Conservation (phyloP, 371 early-diverging fungal genomes). For the Zopfochytrium polystomum region DNA sequence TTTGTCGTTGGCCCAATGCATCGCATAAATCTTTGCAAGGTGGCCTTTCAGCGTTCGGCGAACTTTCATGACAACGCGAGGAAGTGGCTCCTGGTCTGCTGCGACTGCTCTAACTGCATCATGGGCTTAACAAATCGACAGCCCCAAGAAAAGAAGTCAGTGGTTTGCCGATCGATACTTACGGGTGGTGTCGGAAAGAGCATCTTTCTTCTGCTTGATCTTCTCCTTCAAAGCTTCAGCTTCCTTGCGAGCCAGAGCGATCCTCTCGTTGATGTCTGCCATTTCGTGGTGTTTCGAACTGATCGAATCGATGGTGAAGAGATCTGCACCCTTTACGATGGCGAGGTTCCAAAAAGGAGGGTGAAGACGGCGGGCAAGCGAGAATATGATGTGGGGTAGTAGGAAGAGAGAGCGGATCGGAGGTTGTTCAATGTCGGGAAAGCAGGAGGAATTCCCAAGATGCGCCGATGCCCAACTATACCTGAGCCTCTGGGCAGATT, state of each 20-base stretch:
- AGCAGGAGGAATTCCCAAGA: too few relatives aligned
- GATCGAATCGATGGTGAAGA: too few relatives aligned
- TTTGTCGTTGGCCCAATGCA: constrained; percentile 97
- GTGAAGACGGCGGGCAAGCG: too few relatives aligned
- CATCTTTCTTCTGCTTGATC: constrained; percentile 89
- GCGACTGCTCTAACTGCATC: constrained; percentile 55
- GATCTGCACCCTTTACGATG: too few relatives aligned
- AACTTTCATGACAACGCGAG: constrained; percentile 88
- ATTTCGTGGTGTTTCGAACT: too few relatives aligned
- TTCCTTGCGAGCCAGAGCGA: constrained; percentile 86
- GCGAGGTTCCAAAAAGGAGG: not conserved
- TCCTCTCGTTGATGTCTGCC: constrained; percentile 88
- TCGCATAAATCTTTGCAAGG: constrained; percentile 97
- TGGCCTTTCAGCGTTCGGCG: constrained; percentile 96
- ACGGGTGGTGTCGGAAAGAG: constrained; percentile 91
- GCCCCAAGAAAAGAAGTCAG: not conserved
- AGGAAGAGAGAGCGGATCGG: too few relatives aligned
- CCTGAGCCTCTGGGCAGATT: too few relatives aligned
- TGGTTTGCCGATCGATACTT: constrained; percentile 38
- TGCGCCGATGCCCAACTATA: too few relatives aligned
- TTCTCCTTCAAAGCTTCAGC: constrained; percentile 93
- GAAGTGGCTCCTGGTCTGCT: constrained; percentile 70
- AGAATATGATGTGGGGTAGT: too few relatives aligned
- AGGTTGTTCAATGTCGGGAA: too few relatives aligned
- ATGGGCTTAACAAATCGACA: constrained; percentile 3